Percentiles rank a stretch among this genome's conserved stretches.
These are phyloP conservation scores for Leccinum imitatum DNA, from an alignment of 768 basidiomycete genomes.

Conservation along the genomic window DNA sequence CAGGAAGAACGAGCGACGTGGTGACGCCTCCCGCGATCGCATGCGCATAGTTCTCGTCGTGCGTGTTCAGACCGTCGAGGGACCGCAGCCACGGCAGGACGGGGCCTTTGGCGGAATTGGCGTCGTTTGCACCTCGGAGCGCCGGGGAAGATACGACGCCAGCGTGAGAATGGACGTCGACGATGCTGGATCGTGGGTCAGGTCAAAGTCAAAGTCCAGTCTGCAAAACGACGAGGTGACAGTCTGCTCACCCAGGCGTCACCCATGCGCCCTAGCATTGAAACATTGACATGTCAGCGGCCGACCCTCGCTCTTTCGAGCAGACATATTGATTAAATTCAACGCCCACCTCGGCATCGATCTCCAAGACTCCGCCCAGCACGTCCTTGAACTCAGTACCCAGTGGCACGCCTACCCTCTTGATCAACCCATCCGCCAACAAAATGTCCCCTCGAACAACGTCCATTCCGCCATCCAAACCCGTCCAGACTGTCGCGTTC, in stretches of 20 bases:
- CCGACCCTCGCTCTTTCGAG: not conserved
- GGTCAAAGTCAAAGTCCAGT: not conserved
- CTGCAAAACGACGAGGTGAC: not conserved
- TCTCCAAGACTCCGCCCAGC: slow-evolving; percentile 27
- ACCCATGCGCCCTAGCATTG: slow-evolving; percentile 57
- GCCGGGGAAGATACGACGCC: slow-evolving; percentile 41
- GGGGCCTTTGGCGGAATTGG: slow-evolving; percentile 47
- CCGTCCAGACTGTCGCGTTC: slow-evolving; percentile 83
- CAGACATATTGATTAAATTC: not conserved
- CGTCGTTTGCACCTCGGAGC: slow-evolving; percentile 47
- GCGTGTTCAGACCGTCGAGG: slow-evolving; percentile 73
- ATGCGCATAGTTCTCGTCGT: slow-evolving; percentile 59
- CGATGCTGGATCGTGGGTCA: slow-evolving; percentile 32
- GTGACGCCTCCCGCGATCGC: slow-evolving; percentile 71
- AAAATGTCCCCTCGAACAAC: slow-evolving; percentile 59
- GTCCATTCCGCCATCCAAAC: slow-evolving; percentile 53
- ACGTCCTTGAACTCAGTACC: not conserved
- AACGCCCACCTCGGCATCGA: slow-evolving; percentile 42
- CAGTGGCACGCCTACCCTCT: slow-evolving; percentile 42
- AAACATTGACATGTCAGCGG: not conserved
- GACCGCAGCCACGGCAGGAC: slow-evolving; percentile 64
- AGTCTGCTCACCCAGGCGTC: slow-evolving; percentile 42
- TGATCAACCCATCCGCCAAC: slow-evolving; percentile 63
- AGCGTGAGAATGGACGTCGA: slow-evolving; percentile 61
- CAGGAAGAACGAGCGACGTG: slow-evolving; percentile 73